Percentiles rank a stretch among this genome's conserved stretches.
These are phyloP conservation scores for Linnemannia exigua DNA, from an alignment of 192 early-diverging fungal species.

Conservation along the genomic window DNA sequence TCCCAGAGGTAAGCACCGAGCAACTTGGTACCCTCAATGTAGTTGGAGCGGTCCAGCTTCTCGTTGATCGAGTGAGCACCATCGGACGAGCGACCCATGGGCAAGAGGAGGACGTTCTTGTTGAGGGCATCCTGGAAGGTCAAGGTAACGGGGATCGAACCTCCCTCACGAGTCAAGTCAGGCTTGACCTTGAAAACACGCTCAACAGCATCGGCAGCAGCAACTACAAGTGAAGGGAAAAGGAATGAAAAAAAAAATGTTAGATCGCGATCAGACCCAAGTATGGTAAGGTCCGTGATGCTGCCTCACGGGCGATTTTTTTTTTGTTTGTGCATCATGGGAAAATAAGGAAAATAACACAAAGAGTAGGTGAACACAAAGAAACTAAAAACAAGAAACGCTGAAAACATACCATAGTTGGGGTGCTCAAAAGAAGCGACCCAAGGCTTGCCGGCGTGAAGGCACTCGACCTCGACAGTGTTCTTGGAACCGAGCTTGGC, in stretches of 20 bases:
- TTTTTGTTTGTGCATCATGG: background rate
- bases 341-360: background rate
- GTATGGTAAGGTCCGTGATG: background rate
- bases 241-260: too few species aligned
- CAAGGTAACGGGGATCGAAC: constrained; percentile 97
- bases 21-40: constrained; percentile 96
- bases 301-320: background rate
- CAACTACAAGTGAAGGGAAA: constrained; percentile 63
- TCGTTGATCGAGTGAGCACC: constrained; percentile 99
- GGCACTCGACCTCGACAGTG: constrained; percentile 77
- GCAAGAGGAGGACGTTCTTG: constrained; percentile 92
- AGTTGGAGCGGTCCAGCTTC: constrained; percentile 94
- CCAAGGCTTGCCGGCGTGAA: constrained; percentile 93
- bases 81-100: constrained; percentile 85
- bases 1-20: constrained; percentile 93
- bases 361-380: background rate
- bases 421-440: constrained; percentile 91
- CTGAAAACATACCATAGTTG: constrained; percentile 80
- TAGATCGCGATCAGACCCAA: background rate
- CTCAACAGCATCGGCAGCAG: constrained; percentile 92
- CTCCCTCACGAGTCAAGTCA: constrained; percentile 97
- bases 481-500: constrained; percentile 93
- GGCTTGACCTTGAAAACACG: constrained; percentile 93
- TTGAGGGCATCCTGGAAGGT: constrained; percentile 97
- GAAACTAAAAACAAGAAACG: background rate